Percentiles rank a stretch among this genome's conserved stretches.
These are phyloP conservation scores for Colletotrichum liriopes DNA, from an alignment of 2,329 filamentous ascomycete genomes.

Conservation along the genomic window DNA sequence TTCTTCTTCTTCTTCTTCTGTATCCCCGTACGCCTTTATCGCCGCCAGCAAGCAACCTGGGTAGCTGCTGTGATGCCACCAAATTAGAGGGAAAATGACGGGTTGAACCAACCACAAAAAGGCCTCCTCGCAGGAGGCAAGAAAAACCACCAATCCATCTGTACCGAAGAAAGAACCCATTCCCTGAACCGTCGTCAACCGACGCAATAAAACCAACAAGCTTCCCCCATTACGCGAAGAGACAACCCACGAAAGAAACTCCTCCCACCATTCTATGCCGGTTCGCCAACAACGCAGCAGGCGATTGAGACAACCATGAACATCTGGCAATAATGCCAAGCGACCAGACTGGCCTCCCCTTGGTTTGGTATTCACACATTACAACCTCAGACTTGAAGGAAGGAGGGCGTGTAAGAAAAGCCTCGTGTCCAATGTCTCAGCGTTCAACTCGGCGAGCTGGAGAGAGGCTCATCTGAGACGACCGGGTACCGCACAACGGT, in stretches of 20 bases:
- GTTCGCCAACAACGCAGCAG: constrained; percentile 42
- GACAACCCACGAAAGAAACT: constrained; percentile 29
- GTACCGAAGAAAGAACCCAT: constrained; percentile 16
- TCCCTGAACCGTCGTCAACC: constrained; percentile 26
- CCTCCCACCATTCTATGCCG: constrained; percentile 37
- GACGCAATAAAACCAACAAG: constrained; percentile 38
- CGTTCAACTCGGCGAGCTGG: constrained; percentile 35
- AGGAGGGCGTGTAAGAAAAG: not conserved
- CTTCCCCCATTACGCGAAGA: constrained; percentile 34
- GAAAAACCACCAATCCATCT: constrained; percentile 36
- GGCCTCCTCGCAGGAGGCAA: not conserved
- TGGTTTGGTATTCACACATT: constrained; percentile 41
- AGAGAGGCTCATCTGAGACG: constrained; percentile 40
- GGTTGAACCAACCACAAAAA: constrained; percentile 28
- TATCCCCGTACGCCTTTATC: constrained; percentile 39
- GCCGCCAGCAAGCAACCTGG: constrained; percentile 27
- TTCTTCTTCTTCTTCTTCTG: constrained; percentile 22
- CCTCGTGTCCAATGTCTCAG: constrained; percentile 24
- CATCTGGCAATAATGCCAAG: constrained; percentile 34
- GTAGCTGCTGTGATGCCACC: constrained; percentile 35
- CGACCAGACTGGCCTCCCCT: constrained; percentile 28
- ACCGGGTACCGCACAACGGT: constrained; percentile 35
- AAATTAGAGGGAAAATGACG: constrained; percentile 37
- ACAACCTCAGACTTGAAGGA: constrained; percentile 25
- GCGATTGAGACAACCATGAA: constrained; percentile 37